Base-by-base conservation (phyloP, 108 stramenopile species). In the Conticribra weissflogii region DNA sequence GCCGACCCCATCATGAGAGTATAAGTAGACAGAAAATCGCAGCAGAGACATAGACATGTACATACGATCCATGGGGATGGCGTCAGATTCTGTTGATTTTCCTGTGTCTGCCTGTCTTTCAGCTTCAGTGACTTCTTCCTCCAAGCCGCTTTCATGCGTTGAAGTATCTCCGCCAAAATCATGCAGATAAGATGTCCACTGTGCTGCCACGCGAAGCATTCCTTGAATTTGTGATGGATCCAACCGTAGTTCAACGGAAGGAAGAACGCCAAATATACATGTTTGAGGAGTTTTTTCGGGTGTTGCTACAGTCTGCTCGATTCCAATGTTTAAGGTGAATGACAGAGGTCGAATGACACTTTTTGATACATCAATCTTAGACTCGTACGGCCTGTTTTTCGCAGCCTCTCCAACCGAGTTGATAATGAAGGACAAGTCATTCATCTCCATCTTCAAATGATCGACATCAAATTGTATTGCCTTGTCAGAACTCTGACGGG, bases 311-410 rank as follows among this genome's bases (percentile, higher is more conserved):
- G 62, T 71, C 44, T 66, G 78, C 57, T 90, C 89, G 8, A 94
- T 57, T 23, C 87, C 93, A 62, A 90, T 78, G 32, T 82, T 78
- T 22, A 92, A 62, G 0, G 68, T 61, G 36, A 88, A 58, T 3
- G 86, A 76, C 22, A 92, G 75, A 8, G 93, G 93, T 76, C 90
- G 86, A 57, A 92, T 84, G 52, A 94, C 70, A 55, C 71, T 86
- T 15, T 85, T 63, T 8, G 76, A 60, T 23, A 90, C 30, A 25
- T 85, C 92, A 67, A 44, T 52, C 52, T 89, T 83, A 31, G 85
- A 51, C 9, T 63, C 32, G 23, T 82, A 82, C 2, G 48, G 21
- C 16, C 63, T 61, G 19, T 59, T 72, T 51, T 79, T 82, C 2
- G 72, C 51, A 19, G 73, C 72, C 27, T 66, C 66, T 7, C 70